A percentile compares a stretch with the other conserved stretches of the same genome.
These are phyloP conservation scores for Sindora glabra DNA, from an alignment of 306 rosid species.

Conservation along the genomic window DNA sequence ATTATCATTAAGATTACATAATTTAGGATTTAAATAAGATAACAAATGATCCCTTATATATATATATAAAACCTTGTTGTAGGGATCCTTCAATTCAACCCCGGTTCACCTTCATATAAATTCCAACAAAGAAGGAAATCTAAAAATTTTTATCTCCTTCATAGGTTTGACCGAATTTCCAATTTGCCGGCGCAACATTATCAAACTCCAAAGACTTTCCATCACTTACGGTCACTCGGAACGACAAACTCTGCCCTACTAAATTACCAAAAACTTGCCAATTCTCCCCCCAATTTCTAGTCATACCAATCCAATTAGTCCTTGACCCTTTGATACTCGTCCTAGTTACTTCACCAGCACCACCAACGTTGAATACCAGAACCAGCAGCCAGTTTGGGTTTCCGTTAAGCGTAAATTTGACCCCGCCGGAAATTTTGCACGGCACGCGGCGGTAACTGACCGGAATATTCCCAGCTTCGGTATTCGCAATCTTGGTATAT, in stretches of 20 bases:
- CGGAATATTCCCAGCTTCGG: conserved; percentile 46
- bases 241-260: conserved; percentile 50
- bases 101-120: no score
- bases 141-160: conserved; percentile 15
- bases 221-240: conserved; percentile 37
- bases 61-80: no score
- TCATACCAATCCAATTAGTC: conserved; percentile 29
- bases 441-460: conserved; percentile 32
- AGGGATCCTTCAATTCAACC: no score
- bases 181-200: conserved; percentile 30
- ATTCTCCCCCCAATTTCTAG: conserved; percentile 56
- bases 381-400: conserved; percentile 35
- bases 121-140: no score
- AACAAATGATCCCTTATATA: no score
- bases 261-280: conserved; percentile 14
- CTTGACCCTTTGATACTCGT: conserved; percentile 33
- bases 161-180: conserved; percentile 47
- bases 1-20: no score
- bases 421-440: conserved; percentile 33
- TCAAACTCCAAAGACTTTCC: conserved; percentile 15
- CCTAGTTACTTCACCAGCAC: conserved; percentile 33
- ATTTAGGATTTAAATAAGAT: no score
- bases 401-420: conserved; percentile 45
- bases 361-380: conserved; percentile 44
- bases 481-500: conserved; percentile 35